Evolutionary conservation across 768 basidiomycete genomes (phyloP).

Genomic region (Pulveroboletus ravenelii): DNA sequence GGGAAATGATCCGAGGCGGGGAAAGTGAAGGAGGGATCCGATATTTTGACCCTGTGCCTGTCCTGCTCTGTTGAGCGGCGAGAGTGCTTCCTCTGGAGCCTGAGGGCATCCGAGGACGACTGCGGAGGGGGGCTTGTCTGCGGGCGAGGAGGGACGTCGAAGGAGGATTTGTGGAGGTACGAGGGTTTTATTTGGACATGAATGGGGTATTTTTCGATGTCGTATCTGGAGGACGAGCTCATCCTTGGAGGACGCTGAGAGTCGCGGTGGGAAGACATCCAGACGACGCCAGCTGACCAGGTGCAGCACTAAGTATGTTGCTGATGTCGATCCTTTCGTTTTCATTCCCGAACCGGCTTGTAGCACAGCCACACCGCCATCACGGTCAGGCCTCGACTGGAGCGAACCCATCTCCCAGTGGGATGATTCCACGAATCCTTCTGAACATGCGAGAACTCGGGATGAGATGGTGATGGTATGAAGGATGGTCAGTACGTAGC

Average conservation of each 20-base stretch:
- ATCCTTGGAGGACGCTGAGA: constrained; percentile 43
- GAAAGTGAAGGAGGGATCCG: constrained; percentile 25
- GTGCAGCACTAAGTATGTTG: background rate
- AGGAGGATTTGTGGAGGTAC: constrained; percentile 34
- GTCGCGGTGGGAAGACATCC: constrained; percentile 18
- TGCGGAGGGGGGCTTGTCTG: constrained; percentile 35
- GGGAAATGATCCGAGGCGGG: constrained; percentile 25
- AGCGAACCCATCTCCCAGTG: too few relatives aligned
- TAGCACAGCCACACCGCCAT: background rate
- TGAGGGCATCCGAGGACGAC: constrained; percentile 10
- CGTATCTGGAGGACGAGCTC: constrained; percentile 52
- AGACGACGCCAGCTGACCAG: background rate
- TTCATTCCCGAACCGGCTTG: background rate
- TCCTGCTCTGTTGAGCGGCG: constrained; percentile 24
- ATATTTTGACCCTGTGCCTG: constrained; percentile 24
- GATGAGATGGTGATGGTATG: too few relatives aligned
- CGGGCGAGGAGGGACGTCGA: constrained; percentile 43
- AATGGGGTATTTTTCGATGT: constrained; percentile 35
- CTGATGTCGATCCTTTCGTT: background rate
- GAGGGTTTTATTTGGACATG: constrained; percentile 9
- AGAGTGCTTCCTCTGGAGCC: constrained; percentile 20
- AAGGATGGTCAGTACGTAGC: too few relatives aligned
- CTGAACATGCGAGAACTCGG: too few relatives aligned
- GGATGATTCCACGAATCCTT: too few relatives aligned
- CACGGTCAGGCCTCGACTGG: too few relatives aligned